Evolutionary conservation across 1,139 yeast species (phyloP).

Genomic region (Magnusiomyces tetraspermus): DNA sequence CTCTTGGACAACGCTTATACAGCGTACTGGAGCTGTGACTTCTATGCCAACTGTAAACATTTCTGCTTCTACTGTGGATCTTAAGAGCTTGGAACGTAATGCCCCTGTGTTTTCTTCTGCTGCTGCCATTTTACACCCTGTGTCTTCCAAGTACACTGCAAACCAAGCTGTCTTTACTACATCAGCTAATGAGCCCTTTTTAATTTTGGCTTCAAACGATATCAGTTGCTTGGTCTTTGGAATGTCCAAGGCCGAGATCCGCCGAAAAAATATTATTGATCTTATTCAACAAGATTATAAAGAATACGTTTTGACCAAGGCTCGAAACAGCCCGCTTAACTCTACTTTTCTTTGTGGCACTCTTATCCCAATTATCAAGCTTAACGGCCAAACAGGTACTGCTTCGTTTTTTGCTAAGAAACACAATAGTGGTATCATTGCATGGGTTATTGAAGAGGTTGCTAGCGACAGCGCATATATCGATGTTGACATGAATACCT

Average conservation of each 20-base stretch:
- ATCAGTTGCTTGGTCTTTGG: constrained; percentile 85
- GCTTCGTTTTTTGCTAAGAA: constrained; percentile 67
- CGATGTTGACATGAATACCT: constrained; percentile 32
- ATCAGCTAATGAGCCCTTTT: constrained; percentile 64
- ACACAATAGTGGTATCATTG: constrained; percentile 49
- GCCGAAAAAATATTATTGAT: constrained; percentile 59
- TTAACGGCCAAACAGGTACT: constrained; percentile 30
- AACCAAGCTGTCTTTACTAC: constrained; percentile 68
- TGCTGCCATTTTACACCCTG: constrained; percentile 23
- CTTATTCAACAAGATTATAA: constrained; percentile 62
- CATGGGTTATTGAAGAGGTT: constrained; percentile 81
- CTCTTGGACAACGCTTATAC: constrained; percentile 20
- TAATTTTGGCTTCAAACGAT: constrained; percentile 76
- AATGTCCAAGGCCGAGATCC: constrained; percentile 54
- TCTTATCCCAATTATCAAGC: constrained; percentile 41
- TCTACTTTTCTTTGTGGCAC: constrained; percentile 49
- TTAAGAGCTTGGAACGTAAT: background rate
- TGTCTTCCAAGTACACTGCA: constrained; percentile 26
- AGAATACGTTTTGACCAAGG: constrained; percentile 12
- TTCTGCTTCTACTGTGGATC: constrained; percentile 5
- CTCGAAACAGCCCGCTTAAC: background rate
- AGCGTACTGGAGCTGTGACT: constrained; percentile 18
- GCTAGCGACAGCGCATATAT: constrained; percentile 72
- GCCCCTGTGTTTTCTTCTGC: constrained; percentile 12
- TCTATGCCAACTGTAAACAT: constrained; percentile 10